Evolutionary conservation across 2,329 filamentous ascomycete species (phyloP), one percentile per base, ranked within the genome.

Genomic region (Ilyonectria mors-panacis): DNA sequence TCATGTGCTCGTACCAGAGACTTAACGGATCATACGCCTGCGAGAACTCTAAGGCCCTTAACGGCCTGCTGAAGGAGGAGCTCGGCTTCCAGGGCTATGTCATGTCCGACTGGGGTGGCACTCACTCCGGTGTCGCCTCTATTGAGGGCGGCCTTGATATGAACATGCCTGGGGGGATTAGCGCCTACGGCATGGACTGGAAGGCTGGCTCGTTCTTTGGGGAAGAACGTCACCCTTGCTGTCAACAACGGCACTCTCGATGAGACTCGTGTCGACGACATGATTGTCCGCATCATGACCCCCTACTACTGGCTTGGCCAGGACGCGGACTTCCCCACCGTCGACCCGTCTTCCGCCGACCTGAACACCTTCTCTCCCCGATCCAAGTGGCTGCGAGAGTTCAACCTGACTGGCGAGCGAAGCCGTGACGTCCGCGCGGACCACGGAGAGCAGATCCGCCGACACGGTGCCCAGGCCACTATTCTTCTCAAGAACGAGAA

Each of bases 401-500:
- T 75, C 68, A 81, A 81, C 67, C 70, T 82, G 58, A 89, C 84
- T 0, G 87, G 88, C 2, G 85, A 88, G 68, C 78, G 81, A 8
- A 88, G 89, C 73, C 85, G 75, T 65, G 81, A 84, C 44, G 82
- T 83, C 59, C 85, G 86, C 0, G 88, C 84, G 21, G 83, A 91
- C 72, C 86, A 90, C 37, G 88, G 84, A 5, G 77, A 84, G 1
- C 77, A 91, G 5, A 83, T 88, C 70, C 84, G 88, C 56, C 88
- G 87, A 84, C 86, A 90, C 71, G 85, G 78, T 17, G 78, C 80
- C 15, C 80, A 78, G 64, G 91, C 91, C 21, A 91, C 88, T 13
- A 88, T 94, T 17, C 85, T 95, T 2, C 83, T 95, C 67, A 95
- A 95, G 85, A 95, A 95, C 80, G 82, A 82, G 33, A 85, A 85